A percentile compares a stretch with the other conserved stretches of the same genome.
phyloP scores from a whole-genome alignment of 2,329 filamentous ascomycete genomes.

The Neofusicoccum sp. region DNA sequence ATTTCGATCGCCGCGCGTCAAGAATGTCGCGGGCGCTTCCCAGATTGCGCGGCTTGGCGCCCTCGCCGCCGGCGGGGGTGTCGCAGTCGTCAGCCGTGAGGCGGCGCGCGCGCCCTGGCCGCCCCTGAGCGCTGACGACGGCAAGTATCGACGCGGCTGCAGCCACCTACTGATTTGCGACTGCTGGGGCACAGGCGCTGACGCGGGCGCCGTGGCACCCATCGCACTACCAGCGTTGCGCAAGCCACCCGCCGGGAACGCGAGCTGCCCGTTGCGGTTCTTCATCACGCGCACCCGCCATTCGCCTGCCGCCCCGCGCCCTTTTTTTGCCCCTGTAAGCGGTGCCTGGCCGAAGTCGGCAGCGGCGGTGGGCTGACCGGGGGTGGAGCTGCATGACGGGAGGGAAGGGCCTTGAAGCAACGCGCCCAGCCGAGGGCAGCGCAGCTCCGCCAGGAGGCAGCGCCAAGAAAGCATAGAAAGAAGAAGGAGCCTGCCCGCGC shows the following conservation, averaged over 20 bases:
- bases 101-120: neutral
- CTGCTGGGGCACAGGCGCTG: too few species aligned
- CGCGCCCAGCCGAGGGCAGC: neutral
- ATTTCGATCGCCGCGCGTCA: slow-evolving; percentile 17
- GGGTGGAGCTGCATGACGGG: neutral
- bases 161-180: too few species aligned
- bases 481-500: neutral
- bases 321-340: too few species aligned
- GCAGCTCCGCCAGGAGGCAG: neutral
- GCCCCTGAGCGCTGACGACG: slow-evolving; percentile 4
- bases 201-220: too few species aligned
- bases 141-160: slow-evolving; percentile 4
- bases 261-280: too few species aligned
- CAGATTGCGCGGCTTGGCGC: neutral
- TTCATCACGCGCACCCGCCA: too few species aligned
- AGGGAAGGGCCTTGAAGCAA: slow-evolving; percentile 8
- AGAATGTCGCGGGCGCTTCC: neutral
- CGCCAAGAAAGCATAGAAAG: neutral
- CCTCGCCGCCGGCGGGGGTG: neutral
- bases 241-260: too few species aligned
- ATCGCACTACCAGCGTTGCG: neutral
- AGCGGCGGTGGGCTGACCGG: neutral
- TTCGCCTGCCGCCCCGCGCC: too few species aligned
- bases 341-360: neutral
- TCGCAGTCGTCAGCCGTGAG: slow-evolving; percentile 11